A percentile compares a stretch with the other conserved stretches of the same genome.
phyloP scores from a whole-genome alignment of 768 basidiomycete genomes.

The Hericium erinaceus region DNA sequence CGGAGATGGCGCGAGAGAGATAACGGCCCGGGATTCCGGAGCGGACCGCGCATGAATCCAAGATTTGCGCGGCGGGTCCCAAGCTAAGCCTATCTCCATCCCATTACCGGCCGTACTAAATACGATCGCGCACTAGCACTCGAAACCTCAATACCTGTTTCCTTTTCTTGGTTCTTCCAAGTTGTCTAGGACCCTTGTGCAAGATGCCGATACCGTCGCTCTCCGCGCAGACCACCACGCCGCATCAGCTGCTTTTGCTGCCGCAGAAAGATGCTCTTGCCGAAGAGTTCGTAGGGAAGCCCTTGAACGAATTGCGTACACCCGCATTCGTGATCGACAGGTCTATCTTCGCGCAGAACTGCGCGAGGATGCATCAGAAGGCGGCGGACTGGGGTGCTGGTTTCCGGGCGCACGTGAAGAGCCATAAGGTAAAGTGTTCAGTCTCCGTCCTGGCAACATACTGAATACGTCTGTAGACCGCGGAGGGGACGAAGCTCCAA shows the following conservation, averaged over 20 bases:
- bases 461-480: slow-evolving; percentile 33
- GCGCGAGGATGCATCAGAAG: slow-evolving; percentile 59
- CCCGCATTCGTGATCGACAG: slow-evolving; percentile 77
- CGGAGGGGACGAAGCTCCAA: slow-evolving; percentile 67
- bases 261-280: slow-evolving; percentile 43
- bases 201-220: neutral
- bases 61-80: too few species aligned
- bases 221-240: slow-evolving; percentile 38
- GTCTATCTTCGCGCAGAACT: slow-evolving; percentile 62
- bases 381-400: slow-evolving; percentile 56
- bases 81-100: too few species aligned
- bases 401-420: slow-evolving; percentile 82
- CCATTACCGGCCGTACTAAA: too few species aligned
- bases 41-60: too few species aligned
- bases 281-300: slow-evolving; percentile 47
- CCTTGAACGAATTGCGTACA: slow-evolving; percentile 52
- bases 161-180: too few species aligned
- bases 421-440: slow-evolving; percentile 49
- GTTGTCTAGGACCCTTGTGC: too few species aligned
- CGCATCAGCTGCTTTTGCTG: slow-evolving; percentile 27
- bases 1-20: too few species aligned
- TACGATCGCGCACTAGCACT: too few species aligned
- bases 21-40: too few species aligned
- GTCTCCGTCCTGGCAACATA: neutral
- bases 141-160: too few species aligned